Conservation (phyloP, 441 rosid species). For the Breynia disticha region DNA sequence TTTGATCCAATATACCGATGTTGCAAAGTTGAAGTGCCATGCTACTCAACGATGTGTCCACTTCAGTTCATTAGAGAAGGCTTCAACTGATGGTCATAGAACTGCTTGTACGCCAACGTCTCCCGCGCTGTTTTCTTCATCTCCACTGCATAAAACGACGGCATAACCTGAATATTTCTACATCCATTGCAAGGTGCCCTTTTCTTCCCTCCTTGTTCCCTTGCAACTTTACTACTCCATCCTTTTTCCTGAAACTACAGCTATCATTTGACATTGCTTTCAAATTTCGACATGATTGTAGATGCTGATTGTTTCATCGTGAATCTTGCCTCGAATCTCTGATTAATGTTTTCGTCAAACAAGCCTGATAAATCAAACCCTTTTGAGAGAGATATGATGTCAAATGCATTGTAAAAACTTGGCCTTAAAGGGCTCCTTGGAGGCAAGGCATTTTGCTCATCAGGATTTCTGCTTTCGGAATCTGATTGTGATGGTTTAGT, state of each 20-base stretch:
- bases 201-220: constrained; percentile 64
- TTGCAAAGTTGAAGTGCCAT: too few relatives aligned
- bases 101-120: constrained; percentile 54
- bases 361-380: constrained; percentile 71
- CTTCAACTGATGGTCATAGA: constrained; percentile 48
- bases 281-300: constrained; percentile 52
- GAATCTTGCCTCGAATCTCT: constrained; percentile 33
- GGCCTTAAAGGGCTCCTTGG: constrained; percentile 21
- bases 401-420: constrained; percentile 56
- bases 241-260: constrained; percentile 33
- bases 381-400: constrained; percentile 56
- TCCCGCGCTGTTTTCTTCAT: constrained; percentile 61
- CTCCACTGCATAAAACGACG: constrained; percentile 58
- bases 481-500: constrained; percentile 10
- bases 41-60: too few relatives aligned
- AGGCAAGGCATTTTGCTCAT: background rate
- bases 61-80: constrained; percentile 65
- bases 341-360: constrained; percentile 40
- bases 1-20: too few relatives aligned
- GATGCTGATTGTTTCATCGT: constrained; percentile 47
- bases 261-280: constrained; percentile 38
- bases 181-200: constrained; percentile 59
- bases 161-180: constrained; percentile 61
- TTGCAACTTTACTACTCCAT: constrained; percentile 51
- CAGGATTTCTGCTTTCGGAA: background rate